phyloP scores from a whole-genome alignment of 2,329 filamentous ascomycete species.

The Chaetomium sp. region DNA sequence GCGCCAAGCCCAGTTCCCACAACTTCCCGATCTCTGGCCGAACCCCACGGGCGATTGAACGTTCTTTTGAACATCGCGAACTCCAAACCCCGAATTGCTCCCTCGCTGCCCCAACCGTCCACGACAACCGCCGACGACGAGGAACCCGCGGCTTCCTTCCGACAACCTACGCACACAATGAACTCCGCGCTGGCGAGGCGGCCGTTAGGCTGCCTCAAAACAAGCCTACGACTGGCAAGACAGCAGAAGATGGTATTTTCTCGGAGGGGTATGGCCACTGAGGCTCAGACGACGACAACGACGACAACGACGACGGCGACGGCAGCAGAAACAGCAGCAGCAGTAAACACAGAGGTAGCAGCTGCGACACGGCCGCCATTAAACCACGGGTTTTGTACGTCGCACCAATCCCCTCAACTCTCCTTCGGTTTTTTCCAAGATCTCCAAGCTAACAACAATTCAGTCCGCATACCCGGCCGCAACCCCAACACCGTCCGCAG shows the following conservation, averaged over 20 bases:
- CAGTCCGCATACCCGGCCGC: slow-evolving; percentile 29
- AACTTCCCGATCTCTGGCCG: too few species aligned
- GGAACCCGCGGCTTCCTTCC: too few species aligned
- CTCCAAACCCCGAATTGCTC: too few species aligned
- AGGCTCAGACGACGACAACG: slow-evolving; percentile 17
- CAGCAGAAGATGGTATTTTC: slow-evolving; percentile 38
- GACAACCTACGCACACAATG: slow-evolving; percentile 32
- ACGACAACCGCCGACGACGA: neutral
- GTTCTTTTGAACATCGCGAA: too few species aligned
- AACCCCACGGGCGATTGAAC: too few species aligned
- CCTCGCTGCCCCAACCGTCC: neutral
- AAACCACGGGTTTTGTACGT: too few species aligned
- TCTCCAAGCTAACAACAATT: slow-evolving; percentile 2
- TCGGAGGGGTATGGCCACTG: slow-evolving; percentile 43
- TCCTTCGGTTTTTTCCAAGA: neutral
- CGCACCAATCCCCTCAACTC: neutral
- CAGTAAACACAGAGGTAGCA: neutral
- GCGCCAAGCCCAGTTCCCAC: too few species aligned
- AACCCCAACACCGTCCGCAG: slow-evolving; percentile 30
- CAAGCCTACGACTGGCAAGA: slow-evolving; percentile 52
- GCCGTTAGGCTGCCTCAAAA: slow-evolving; percentile 66
- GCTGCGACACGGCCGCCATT: too few species aligned
- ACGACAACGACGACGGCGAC: too few species aligned
- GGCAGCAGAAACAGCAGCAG: neutral
- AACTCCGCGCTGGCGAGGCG: slow-evolving; percentile 57